Conservation (phyloP, 2,329 filamentous ascomycete genomes). For the Pochonia chlamydosporia region DNA sequence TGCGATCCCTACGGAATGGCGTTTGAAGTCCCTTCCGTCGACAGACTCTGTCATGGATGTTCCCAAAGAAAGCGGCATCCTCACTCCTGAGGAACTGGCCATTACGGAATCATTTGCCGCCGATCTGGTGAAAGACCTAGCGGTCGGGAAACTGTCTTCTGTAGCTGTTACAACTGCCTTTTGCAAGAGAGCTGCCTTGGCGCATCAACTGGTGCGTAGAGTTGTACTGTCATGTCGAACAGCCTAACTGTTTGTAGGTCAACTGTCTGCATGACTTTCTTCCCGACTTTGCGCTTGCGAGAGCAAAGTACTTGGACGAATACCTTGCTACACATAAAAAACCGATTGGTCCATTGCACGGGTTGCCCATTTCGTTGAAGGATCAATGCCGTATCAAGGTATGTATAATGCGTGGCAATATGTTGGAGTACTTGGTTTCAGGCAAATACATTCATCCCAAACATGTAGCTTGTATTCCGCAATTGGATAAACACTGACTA, state of each 20-base stretch:
- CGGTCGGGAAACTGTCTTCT: constrained; percentile 23
- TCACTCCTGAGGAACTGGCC: constrained; percentile 33
- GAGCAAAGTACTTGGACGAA: constrained; percentile 13
- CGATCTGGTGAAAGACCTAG: constrained; percentile 29
- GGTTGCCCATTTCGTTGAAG: constrained; percentile 20
- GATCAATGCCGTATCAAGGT: constrained; percentile 16
- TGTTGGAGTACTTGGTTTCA: too few species aligned
- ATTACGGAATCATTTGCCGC: constrained; percentile 38
- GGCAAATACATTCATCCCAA: too few species aligned
- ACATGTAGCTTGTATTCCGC: too few species aligned
- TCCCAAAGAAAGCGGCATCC: constrained; percentile 23
- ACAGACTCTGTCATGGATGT: too few species aligned
- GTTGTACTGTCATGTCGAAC: too few species aligned
- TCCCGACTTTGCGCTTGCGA: constrained; percentile 27
- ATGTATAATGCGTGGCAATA: too few species aligned
- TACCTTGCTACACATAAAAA: constrained; percentile 8
- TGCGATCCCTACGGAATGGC: too few species aligned
- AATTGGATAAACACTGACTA: too few species aligned
- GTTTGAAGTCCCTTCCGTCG: too few species aligned
- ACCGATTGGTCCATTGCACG: constrained; percentile 16
- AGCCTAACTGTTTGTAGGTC: constrained; percentile 7
- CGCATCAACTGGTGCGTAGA: constrained; percentile 20
- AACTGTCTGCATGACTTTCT: constrained; percentile 39
- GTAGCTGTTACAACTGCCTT: constrained; percentile 29
- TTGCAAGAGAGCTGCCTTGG: constrained; percentile 21